Conservation (phyloP, 2,329 filamentous ascomycete species). For the Colletotrichum gloeosporioides region DNA sequence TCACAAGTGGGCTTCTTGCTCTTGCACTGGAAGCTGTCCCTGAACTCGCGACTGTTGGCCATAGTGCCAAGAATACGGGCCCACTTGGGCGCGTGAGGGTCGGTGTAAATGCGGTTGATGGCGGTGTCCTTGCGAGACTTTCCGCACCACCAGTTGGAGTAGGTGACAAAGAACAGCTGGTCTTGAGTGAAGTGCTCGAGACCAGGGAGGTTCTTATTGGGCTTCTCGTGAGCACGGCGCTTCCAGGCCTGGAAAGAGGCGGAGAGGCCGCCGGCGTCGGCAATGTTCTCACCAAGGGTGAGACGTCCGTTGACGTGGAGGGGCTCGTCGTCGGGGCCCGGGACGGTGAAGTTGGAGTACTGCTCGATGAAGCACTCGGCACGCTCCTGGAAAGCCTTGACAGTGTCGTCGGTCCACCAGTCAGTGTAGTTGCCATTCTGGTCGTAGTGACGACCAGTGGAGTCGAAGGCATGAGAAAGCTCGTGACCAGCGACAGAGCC, state of each 20-base stretch:
- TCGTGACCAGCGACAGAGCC: constrained; percentile 73
- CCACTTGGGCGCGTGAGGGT: constrained; percentile 69
- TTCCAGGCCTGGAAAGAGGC: constrained; percentile 72
- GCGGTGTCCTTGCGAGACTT: constrained; percentile 65
- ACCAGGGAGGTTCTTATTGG: constrained; percentile 62
- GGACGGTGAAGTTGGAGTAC: constrained; percentile 65
- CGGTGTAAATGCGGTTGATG: constrained; percentile 62
- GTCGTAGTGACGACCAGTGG: constrained; percentile 68
- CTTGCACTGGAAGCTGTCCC: constrained; percentile 70
- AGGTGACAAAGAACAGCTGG: constrained; percentile 73
- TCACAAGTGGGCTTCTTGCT: constrained; percentile 46
- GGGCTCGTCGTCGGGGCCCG: constrained; percentile 58
- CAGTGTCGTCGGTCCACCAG: constrained; percentile 70
- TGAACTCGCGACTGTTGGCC: constrained; percentile 71
- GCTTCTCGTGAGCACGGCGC: constrained; percentile 55
- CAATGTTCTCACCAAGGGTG: constrained; percentile 74
- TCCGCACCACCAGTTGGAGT: constrained; percentile 70
- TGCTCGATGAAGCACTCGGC: constrained; percentile 73
- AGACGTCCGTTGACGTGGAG: constrained; percentile 67
- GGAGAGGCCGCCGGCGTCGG: constrained; percentile 70
- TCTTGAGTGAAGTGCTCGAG: constrained; percentile 68
- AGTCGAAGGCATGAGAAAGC: constrained; percentile 74
- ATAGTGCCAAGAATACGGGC: constrained; percentile 68
- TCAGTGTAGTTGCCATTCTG: constrained; percentile 67
- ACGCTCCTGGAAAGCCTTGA: constrained; percentile 61